Conservation (phyloP, 257 asterid genomes). For the Henckelia pumila region DNA sequence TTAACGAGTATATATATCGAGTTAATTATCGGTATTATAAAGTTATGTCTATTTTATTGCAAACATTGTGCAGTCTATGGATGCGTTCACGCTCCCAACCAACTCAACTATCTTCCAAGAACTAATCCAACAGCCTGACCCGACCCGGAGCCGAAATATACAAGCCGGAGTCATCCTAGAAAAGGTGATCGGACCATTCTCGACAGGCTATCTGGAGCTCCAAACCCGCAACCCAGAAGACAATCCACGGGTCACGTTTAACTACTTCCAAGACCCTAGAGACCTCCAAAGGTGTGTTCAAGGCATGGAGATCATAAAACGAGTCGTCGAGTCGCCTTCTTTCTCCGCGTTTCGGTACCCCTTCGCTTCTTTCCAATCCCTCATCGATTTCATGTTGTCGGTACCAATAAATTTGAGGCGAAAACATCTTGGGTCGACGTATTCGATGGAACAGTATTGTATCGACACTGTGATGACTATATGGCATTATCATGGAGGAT, state of each 20-base stretch:
- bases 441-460: constrained; percentile 63
- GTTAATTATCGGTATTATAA: no score
- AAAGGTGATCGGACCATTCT: constrained; percentile 64
- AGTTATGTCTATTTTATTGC: not conserved
- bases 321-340: constrained; percentile 44
- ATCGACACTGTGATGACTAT: constrained; percentile 67
- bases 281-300: constrained; percentile 62
- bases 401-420: constrained; percentile 48
- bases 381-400: constrained; percentile 34
- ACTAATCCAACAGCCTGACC: not conserved
- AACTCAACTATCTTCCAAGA: constrained; percentile 18
- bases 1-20: not conserved
- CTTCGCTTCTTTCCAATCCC: constrained; percentile 32
- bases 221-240: constrained; percentile 47
- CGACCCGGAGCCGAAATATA: not conserved
- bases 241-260: constrained; percentile 75
- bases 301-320: constrained; percentile 50
- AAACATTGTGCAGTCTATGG: constrained; percentile 31
- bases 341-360: constrained; percentile 47
- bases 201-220: constrained; percentile 63
- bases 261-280: constrained; percentile 66
- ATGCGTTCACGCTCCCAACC: constrained; percentile 18
- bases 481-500: constrained; percentile 96
- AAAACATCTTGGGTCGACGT: constrained; percentile 35
- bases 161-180: constrained; percentile 49